Percentiles rank a stretch among this genome's conserved stretches.
These are phyloP conservation scores for Paramecium biaurelia DNA, from an alignment of 73 alveolate species.

Conservation along the genomic window DNA sequence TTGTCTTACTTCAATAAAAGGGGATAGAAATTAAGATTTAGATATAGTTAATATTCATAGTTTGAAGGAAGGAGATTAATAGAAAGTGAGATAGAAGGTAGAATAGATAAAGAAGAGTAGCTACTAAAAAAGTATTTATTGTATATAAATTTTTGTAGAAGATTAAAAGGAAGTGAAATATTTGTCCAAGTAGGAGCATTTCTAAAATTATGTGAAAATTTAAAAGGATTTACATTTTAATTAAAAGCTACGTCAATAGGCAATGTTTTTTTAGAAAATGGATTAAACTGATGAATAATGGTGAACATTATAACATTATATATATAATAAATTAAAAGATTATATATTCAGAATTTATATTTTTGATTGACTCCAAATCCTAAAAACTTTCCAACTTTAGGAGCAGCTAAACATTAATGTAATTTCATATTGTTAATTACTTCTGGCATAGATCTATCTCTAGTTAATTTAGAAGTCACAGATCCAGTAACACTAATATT, in stretches of 20 bases:
- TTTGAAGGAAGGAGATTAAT: neutral
- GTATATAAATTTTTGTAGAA: neutral
- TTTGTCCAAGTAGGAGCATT: neutral
- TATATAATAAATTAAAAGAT: neutral
- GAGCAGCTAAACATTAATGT: constrained; percentile 31
- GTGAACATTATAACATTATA: neutral
- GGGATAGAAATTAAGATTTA: neutral
- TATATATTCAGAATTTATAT: neutral
- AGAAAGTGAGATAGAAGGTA: neutral
- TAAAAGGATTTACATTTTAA: neutral
- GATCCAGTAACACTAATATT: constrained; percentile 3
- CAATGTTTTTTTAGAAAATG: neutral
- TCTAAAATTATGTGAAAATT: neutral
- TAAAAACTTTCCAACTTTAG: neutral
- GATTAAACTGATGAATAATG: neutral
- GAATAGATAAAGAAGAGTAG: neutral
- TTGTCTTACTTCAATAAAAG: constrained; percentile 13
- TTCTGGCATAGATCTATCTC: constrained; percentile 25
- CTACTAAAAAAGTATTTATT: constrained; percentile 6
- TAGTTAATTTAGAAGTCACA: constrained; percentile 39
- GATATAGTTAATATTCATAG: neutral
- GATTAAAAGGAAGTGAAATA: constrained; percentile 2
- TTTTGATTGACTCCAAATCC: constrained; percentile 23
- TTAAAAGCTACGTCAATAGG: neutral
- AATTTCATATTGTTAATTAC: neutral